Evolutionary conservation across 2,329 filamentous ascomycete genomes (phyloP).

Genomic region (Fusarium sp.): DNA sequence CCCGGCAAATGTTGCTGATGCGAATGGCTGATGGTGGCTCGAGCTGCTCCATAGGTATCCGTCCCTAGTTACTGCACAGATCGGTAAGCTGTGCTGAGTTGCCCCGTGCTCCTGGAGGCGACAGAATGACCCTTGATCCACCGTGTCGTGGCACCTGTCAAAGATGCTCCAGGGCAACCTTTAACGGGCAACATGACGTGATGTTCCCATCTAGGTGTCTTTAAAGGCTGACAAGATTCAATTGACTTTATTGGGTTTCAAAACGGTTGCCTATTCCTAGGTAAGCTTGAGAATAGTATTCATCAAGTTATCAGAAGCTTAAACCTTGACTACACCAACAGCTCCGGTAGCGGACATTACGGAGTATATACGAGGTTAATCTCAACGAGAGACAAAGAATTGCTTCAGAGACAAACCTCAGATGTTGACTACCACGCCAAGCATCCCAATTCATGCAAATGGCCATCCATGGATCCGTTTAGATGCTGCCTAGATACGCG

Average conservation of each 20-base stretch:
- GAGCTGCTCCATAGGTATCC: neutral
- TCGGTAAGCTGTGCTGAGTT: neutral
- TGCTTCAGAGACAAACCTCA: neutral
- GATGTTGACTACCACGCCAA: neutral
- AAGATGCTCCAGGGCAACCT: neutral
- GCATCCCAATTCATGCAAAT: neutral
- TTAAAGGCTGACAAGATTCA: neutral
- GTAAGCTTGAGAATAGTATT: neutral
- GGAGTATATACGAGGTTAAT: neutral
- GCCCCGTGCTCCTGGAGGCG: neutral
- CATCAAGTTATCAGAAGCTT: neutral
- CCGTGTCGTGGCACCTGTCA: constrained; percentile 25
- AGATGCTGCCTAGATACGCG: constrained; percentile 14
- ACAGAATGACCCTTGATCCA: neutral
- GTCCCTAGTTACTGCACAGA: neutral
- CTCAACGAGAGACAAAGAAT: neutral
- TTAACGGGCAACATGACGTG: neutral
- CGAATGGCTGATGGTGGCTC: neutral
- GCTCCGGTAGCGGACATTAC: neutral
- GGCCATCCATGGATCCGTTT: neutral
- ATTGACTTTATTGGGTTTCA: neutral
- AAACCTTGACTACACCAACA: neutral
- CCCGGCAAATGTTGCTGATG: constrained; percentile 2
- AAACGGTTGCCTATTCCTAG: neutral
- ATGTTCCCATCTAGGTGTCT: neutral